Evolutionary conservation across 75 land plant species (phyloP), one percentile per base, ranked within the genome.

Genomic region (Pseudotsuga menziesii): DNA sequence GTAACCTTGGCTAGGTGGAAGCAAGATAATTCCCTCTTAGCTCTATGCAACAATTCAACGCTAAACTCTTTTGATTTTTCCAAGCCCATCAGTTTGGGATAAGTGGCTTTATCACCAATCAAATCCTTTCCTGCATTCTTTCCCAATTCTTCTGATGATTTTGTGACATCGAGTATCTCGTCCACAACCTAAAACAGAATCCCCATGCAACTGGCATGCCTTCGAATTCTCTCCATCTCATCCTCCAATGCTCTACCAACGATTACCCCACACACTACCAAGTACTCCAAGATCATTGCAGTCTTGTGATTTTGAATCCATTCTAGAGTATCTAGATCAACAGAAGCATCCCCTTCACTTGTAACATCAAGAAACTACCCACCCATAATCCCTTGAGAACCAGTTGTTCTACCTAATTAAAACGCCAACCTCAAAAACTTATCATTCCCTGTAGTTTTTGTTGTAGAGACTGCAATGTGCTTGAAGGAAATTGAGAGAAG

Each of bases 101-200:
- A n/a, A n/a, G n/a, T n/a, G n/a, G n/a, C n/a, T n/a, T n/a, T n/a
- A n/a, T n/a, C n/a, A n/a, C n/a, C n/a, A n/a, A n/a, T n/a, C n/a
- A n/a, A n/a, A n/a, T n/a, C n/a, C n/a, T n/a, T n/a, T n/a, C n/a
- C n/a, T n/a, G n/a, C n/a, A n/a, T n/a, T n/a, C n/a, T n/a, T n/a
- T n/a, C n/a, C n/a, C n/a, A n/a, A n/a, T n/a, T n/a, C n/a, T n/a
- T n/a, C n/a, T 17, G 95, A 92, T 5, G 93, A 88, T 76, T 78
- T 90, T 12, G 98, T 94, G n/a, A 94, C 93, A 76, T 94, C 95
- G 2, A 94, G 83, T 20, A 94, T 94, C 71, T 94, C 97, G 77
- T 94, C 93, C 69, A 94, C 97, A 29, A 94, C 95, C 80, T 93
- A 93, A 84, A 89, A 93, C 79, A 91, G 67, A 36, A 91, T 75